Percentiles rank a stretch among this genome's conserved stretches.
Conservation (phyloP, 345 rosid species). For the Angophora floribunda region DNA sequence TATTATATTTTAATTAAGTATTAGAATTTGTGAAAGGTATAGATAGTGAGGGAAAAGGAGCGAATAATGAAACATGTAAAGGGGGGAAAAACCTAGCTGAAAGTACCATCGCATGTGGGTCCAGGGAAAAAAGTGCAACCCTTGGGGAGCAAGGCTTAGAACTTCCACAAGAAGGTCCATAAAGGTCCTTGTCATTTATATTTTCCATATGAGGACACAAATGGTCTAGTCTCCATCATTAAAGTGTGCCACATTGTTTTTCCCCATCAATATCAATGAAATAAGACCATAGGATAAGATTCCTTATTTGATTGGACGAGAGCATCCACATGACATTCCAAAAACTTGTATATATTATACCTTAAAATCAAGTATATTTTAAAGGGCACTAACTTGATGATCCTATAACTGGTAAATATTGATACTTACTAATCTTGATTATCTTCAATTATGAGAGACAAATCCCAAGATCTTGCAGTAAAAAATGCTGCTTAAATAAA, state of each 20-base stretch:
- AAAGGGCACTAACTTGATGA: not conserved
- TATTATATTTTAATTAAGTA: not conserved
- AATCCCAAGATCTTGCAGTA: not conserved
- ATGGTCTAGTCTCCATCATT: not conserved
- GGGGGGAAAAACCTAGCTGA: not conserved
- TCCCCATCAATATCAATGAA: not conserved
- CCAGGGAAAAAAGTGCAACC: not conserved
- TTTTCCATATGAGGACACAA: not conserved
- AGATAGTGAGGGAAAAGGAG: not conserved
- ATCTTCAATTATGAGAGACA: not conserved
- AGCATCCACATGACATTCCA: not conserved
- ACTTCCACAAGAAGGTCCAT: not conserved
- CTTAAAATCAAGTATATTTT: not conserved
- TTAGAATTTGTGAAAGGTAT: not conserved
- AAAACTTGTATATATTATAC: not conserved
- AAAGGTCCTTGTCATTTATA: not conserved
- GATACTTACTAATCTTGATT: not conserved
- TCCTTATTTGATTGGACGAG: not conserved
- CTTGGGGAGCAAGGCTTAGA: not conserved
- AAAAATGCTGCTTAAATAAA: not conserved
- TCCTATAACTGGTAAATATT: not conserved
- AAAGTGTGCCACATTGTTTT: not conserved
- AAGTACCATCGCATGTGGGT: not conserved
- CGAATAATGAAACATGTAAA: not conserved
- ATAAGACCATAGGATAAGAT: not conserved